Base-by-base conservation (phyloP, 2,329 filamentous ascomycete genomes). In the Botrytis squamosa region DNA sequence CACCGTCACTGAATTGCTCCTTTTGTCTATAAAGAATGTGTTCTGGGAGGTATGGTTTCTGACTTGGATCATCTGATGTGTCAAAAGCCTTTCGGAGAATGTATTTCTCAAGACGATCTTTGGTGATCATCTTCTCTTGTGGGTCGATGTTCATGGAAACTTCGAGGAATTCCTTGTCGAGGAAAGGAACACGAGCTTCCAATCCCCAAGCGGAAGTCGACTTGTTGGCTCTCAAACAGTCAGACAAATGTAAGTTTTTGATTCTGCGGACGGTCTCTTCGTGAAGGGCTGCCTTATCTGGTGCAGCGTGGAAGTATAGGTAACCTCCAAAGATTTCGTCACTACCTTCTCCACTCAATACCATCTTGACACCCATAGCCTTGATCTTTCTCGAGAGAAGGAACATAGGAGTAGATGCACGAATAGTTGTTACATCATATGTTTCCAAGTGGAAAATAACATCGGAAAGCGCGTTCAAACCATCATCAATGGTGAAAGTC, bases 341-440 rank as follows among this genome's bases (percentile, higher is more conserved):
- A 81, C 93, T 96, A 68, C 96, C 96, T 85, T 99, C 96, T 75
- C 96, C 96, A 80, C 93, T 97, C 76, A 99, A 88, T 73, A 99
- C 96, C 96, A 99, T 99, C 90, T 99, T 99, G 82, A 99, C 93
- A 77, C 96, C 96, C 91, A 98, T 95, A 52, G 95, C 96, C 88
- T 99, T 99, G 88, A 99, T 99, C 88, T 99, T 99, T 83, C 97
- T 91, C 75, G 94, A 96, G 66, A 99, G 89, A 76, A 99, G 87
- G 86, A 98, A 99, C 96, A 99, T 99, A 77, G 96, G 96, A 18
- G 96, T 99, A 18, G 95, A 98, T 72, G 96, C 96, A 82, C 96
- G 94, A 82, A 99, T 98, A 4, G 96, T 99, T 71, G 96, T 99
- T 40, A 99, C 96, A 83, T 99, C 96, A 85, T 96, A 99, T 22